These are phyloP conservation scores for Sporisorium reilianum DNA, from an alignment of 1,284 basidiomycete genomes.

Conservation along the genomic window DNA sequence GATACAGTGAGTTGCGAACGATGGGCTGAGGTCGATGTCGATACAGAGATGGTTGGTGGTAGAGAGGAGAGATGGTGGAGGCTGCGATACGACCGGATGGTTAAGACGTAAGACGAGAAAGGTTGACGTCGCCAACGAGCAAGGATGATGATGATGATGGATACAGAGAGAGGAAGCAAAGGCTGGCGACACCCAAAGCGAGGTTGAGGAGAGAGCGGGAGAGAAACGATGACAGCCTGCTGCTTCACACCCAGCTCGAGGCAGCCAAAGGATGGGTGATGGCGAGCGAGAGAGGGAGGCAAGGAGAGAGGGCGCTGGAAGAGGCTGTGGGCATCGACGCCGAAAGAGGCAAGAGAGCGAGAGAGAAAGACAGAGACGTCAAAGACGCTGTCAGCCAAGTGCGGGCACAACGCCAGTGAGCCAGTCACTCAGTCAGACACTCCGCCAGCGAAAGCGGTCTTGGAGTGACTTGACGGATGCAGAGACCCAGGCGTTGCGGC, in stretches of 20 bases:
- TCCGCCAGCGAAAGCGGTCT: no score
- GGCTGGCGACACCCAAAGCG: neutral
- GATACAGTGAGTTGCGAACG: neutral
- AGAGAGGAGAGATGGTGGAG: neutral
- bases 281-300: no score
- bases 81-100: neutral
- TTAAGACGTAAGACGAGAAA: neutral
- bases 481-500: no score
- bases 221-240: constrained; percentile 10
- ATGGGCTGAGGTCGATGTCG: neutral
- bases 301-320: constrained; percentile 1
- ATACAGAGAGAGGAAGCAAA: neutral
- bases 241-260: constrained; percentile 19
- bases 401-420: neutral
- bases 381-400: constrained; percentile 1
- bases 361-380: no score
- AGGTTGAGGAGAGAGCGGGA: constrained; percentile 14
- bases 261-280: neutral
- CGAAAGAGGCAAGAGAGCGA: constrained; percentile 3
- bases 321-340: neutral
- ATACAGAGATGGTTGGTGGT: neutral
- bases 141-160: neutral
- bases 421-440: neutral
- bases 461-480: no score
- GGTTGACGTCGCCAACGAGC: constrained; percentile 12